Conservation (phyloP, 805 yeast species). For the Saturnispora silvae region DNA sequence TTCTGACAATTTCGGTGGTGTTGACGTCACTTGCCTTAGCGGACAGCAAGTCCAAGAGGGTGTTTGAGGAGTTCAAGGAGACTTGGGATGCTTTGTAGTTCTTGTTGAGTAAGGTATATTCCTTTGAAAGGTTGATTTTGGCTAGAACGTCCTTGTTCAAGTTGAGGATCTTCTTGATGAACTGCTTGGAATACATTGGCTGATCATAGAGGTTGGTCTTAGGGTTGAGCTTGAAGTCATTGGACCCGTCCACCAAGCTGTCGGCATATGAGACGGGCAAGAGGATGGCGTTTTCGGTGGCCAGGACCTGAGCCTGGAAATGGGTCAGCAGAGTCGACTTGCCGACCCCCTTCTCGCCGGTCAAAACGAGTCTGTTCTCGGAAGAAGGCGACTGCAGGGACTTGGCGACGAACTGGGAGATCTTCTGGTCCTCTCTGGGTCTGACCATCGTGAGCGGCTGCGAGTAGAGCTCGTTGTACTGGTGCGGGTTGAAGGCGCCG, state of each 20-base stretch:
- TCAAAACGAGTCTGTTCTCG: constrained; percentile 41
- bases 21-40: constrained; percentile 19
- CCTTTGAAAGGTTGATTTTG: constrained; percentile 19
- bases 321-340: constrained; percentile 68
- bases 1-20: constrained; percentile 37
- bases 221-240: constrained; percentile 51
- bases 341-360: constrained; percentile 71
- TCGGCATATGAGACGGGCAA: constrained; percentile 57
- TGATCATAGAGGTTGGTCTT: constrained; percentile 48
- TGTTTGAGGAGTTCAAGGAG: constrained; percentile 16
- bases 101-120: constrained; percentile 16
- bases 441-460: constrained; percentile 53
- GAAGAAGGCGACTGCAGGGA: constrained; percentile 25
- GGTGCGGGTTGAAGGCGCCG: constrained; percentile 60
- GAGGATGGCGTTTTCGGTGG: constrained; percentile 29
- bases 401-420: constrained; percentile 27
- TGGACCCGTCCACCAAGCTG: constrained; percentile 57
- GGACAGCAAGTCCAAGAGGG: constrained; percentile 35
- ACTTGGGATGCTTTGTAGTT: constrained; percentile 14
- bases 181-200: constrained; percentile 62
- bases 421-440: constrained; percentile 32
- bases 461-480: constrained; percentile 54
- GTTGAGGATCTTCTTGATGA: constrained; percentile 41
- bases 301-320: constrained; percentile 42
- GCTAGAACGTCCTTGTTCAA: constrained; percentile 34